Percentiles rank a stretch among this genome's conserved stretches.
Evolutionary conservation across 164 flowering plant genomes (phyloP).

Genomic region (grape (Vitis vinifera)): ASM3070453v1 NC_081822.1:6375501-6376000

Average conservation of each 20-base stretch:
- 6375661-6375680: constrained; percentile 45
- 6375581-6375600: constrained; percentile 63
- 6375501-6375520: constrained; percentile 55
- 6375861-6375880: no score
- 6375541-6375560: constrained; percentile 37
- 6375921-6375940: no score
- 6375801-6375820: no score
- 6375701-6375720: constrained; percentile 68
- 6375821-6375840: no score
- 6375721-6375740: constrained; percentile 58
- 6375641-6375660: constrained; percentile 60
- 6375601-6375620: constrained; percentile 53
- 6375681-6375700: constrained; percentile 62
- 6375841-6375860: no score
- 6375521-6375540: constrained; percentile 49
- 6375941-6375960: no score
- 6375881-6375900: no score
- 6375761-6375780: not conserved
- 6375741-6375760: no score
- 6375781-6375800: not conserved
- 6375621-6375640: constrained; percentile 71
- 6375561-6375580: constrained; percentile 61
- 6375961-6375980: no score
- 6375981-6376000: no score
- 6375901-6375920: no score